Evolutionary conservation across 2,329 filamentous ascomycete species (phyloP).

Genomic region (Exserohilum turcica): DNA sequence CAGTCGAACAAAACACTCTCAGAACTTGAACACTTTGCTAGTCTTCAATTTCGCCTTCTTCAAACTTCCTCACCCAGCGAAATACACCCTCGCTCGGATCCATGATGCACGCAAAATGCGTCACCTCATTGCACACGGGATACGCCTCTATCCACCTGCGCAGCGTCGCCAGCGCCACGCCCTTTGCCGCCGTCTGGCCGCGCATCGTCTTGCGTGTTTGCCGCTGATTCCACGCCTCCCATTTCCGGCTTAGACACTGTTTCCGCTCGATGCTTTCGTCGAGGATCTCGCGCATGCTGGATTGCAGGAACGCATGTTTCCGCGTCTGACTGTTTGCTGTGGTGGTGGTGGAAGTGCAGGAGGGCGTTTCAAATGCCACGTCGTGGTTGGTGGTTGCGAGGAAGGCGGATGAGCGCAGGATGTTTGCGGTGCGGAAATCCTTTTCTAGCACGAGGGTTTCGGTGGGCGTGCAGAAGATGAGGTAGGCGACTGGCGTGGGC

Average conservation of each 20-base stretch:
- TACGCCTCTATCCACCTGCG: conserved; percentile 57
- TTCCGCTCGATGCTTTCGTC: conserved; percentile 45
- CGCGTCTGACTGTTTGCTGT: conserved; percentile 7
- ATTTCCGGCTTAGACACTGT: conserved; percentile 37
- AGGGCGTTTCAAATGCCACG: conserved; percentile 17
- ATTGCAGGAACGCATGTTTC: conserved; percentile 14
- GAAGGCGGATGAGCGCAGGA: conserved; percentile 56
- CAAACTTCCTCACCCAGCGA: conserved; percentile 48
- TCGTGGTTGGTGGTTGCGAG: conserved; percentile 65
- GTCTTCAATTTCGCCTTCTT: conserved; percentile 14
- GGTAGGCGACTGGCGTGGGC: conserved; percentile 61
- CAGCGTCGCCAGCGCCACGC: conserved; percentile 45
- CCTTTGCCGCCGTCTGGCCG: conserved; percentile 12
- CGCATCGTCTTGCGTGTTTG: conserved; percentile 15
- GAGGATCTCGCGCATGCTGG: conserved; percentile 35
- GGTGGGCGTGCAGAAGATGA: conserved; percentile 59
- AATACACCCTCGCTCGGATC: conserved; percentile 58
- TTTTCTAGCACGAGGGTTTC: conserved; percentile 61
- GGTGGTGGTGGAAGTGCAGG: background rate
- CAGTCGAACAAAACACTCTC: background rate
- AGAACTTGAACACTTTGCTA: background rate
- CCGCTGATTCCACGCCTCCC: conserved; percentile 17
- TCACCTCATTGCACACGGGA: conserved; percentile 62
- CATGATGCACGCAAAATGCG: conserved; percentile 64
- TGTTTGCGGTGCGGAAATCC: conserved; percentile 55